phyloP scores from a whole-genome alignment of 352 stramenopile genomes.

The Phytopythium delawarense region DNA sequence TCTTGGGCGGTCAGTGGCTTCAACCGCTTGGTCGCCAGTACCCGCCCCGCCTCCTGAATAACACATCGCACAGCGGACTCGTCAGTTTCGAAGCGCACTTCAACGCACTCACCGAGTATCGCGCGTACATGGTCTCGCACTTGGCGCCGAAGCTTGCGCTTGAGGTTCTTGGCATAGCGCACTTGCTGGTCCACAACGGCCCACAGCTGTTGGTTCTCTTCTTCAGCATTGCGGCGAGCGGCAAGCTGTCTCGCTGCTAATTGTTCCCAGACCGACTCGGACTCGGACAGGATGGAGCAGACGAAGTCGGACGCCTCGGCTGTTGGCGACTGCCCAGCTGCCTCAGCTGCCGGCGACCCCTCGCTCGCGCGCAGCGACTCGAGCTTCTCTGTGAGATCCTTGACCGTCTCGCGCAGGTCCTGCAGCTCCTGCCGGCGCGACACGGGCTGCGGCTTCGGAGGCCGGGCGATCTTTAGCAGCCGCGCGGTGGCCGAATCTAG shows the following conservation, averaged over 20 bases:
- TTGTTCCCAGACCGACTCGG: constrained; percentile 17
- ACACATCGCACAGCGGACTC: not conserved
- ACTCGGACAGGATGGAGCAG: not conserved
- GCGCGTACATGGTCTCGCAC: constrained; percentile 17
- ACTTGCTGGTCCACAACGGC: constrained; percentile 21
- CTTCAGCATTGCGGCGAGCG: constrained; percentile 13
- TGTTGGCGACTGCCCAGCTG: not conserved
- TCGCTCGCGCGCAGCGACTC: not conserved
- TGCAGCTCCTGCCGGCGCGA: constrained; percentile 3
- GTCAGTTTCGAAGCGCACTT: not conserved
- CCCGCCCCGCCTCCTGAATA: not conserved
- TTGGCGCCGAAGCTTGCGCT: constrained; percentile 23
- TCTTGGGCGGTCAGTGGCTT: constrained; percentile 8
- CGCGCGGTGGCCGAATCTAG: not conserved
- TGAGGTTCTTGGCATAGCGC: constrained; percentile 20
- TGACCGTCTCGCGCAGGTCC: constrained; percentile 4
- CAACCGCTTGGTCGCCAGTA: constrained; percentile 8
- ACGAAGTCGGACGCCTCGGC: not conserved
- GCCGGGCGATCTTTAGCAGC: not conserved
- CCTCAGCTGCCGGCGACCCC: not conserved
- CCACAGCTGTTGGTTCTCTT: constrained; percentile 18
- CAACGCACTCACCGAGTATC: not conserved
- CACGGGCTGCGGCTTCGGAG: not conserved
- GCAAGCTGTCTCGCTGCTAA: constrained; percentile 15
- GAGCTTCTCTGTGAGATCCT: not conserved